Conservation (phyloP, 495 filamentous ascomycete species). For the Cercophora scortea region DNA sequence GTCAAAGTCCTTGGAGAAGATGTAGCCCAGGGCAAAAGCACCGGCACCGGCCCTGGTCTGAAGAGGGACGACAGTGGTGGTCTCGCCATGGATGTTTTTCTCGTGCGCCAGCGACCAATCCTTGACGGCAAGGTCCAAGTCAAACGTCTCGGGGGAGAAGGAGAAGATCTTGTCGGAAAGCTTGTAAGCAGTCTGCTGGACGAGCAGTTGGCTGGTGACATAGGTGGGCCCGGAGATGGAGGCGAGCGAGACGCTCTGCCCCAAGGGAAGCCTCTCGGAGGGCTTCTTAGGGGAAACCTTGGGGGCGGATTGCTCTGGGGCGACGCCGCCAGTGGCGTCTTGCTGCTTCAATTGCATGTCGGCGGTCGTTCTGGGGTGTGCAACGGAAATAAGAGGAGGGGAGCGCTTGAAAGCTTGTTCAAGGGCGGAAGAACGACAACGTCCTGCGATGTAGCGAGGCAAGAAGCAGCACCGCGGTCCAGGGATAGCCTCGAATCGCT, state of each 20-base stretch:
- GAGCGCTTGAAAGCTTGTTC: slow-evolving; percentile 11
- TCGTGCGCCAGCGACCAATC: slow-evolving; percentile 60
- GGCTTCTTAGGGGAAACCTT: slow-evolving; percentile 19
- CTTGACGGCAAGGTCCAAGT: slow-evolving; percentile 73
- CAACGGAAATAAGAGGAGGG: slow-evolving; percentile 4
- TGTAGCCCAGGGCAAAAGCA: slow-evolving; percentile 87
- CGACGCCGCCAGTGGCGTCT: slow-evolving; percentile 13
- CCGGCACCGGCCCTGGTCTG: slow-evolving; percentile 87
- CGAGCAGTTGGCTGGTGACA: slow-evolving; percentile 79
- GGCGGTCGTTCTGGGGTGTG: slow-evolving; percentile 1
- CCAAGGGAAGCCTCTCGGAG: slow-evolving; percentile 56
- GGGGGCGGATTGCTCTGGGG: slow-evolving; percentile 2
- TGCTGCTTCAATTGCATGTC: slow-evolving; percentile 20
- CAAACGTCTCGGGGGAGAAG: slow-evolving; percentile 89
- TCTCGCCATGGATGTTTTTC: slow-evolving; percentile 72
- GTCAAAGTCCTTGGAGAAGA: slow-evolving; percentile 94
- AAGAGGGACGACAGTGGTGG: slow-evolving; percentile 67
- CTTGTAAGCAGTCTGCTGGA: slow-evolving; percentile 91
- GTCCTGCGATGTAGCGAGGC: background rate
- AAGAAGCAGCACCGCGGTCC: slow-evolving; percentile 10
- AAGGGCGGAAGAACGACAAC: slow-evolving; percentile 8
- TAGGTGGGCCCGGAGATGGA: slow-evolving; percentile 85
- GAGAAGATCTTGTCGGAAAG: slow-evolving; percentile 95
- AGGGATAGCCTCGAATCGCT: slow-evolving; percentile 17
- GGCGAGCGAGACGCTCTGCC: slow-evolving; percentile 47